These are phyloP conservation scores for Chamaecyparis obtusa DNA, from an alignment of 75 land plant genomes.

Conservation along the genomic window DNA sequence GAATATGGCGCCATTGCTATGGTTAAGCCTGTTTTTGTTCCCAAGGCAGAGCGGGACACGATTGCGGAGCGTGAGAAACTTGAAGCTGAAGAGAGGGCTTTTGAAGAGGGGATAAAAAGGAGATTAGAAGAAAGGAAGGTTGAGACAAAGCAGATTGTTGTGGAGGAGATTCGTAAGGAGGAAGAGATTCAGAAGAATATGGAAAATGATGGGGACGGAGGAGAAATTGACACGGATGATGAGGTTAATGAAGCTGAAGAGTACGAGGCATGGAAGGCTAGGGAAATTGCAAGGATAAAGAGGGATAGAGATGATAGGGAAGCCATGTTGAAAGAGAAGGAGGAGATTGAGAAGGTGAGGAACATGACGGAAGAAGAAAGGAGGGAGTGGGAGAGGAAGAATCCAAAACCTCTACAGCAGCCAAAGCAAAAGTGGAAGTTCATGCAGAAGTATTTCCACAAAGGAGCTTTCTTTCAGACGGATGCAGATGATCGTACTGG, in stretches of 20 bases:
- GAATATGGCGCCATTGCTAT: slow-evolving; percentile 79
- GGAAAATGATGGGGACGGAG: slow-evolving; percentile 69
- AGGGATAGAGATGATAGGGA: slow-evolving; percentile 91
- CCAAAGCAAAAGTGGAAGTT: slow-evolving; percentile 95
- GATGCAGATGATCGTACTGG: slow-evolving; percentile 58
- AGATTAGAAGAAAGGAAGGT: slow-evolving; percentile 69
- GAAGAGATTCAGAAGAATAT: slow-evolving; percentile 34
- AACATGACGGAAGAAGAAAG: slow-evolving; percentile 85
- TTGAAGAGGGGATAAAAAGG: slow-evolving; percentile 70
- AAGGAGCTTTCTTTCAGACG: slow-evolving; percentile 92
- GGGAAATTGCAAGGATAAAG: slow-evolving; percentile 96
- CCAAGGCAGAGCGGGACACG: slow-evolving; percentile 87
- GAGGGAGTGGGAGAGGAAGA: slow-evolving; percentile 90
- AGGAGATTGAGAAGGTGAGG: slow-evolving; percentile 79
- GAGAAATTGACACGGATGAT: slow-evolving; percentile 94
- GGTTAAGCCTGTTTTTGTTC: slow-evolving; percentile 94
- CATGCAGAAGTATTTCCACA: slow-evolving; percentile 99
- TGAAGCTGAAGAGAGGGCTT: slow-evolving; percentile 81
- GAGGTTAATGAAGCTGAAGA: slow-evolving; percentile 93
- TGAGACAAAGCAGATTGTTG: slow-evolving; percentile 84
- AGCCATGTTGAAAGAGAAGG: slow-evolving; percentile 81
- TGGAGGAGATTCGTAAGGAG: not conserved
- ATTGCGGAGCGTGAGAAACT: slow-evolving; percentile 88
- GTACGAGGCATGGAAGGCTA: slow-evolving; percentile 91
- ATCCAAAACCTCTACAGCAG: slow-evolving; percentile 61